These are phyloP conservation scores for Ustilago loliicola DNA, from an alignment of 1,284 basidiomycete species.

Conservation along the genomic window DNA sequence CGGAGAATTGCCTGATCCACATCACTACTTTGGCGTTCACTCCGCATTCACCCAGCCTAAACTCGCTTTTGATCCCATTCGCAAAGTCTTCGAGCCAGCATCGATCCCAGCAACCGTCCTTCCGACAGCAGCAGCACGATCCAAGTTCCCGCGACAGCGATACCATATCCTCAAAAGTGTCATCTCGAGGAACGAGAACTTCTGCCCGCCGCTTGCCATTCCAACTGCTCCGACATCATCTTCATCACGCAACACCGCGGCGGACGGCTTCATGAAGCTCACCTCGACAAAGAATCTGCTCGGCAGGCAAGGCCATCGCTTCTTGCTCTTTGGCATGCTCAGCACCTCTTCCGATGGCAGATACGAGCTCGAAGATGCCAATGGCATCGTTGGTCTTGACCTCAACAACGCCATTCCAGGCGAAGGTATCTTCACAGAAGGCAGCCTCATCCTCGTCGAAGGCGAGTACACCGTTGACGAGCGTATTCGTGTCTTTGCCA, in stretches of 20 bases:
- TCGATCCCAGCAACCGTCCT: conserved; percentile 42
- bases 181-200: conserved; percentile 68
- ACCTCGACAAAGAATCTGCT: conserved; percentile 96
- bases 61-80: conserved; percentile 87
- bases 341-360: conserved; percentile 88
- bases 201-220: conserved; percentile 64
- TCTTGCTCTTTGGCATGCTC: conserved; percentile 94
- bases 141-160: conserved; percentile 54
- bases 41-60: conserved; percentile 94
- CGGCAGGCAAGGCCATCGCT: conserved; percentile 88
- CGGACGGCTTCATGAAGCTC: conserved; percentile 73
- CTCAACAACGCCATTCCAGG: conserved; percentile 86
- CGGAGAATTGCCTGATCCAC: conserved; percentile 81
- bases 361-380: conserved; percentile 91
- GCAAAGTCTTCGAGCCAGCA: conserved; percentile 80
- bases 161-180: conserved; percentile 61
- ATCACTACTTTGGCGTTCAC: conserved; percentile 85
- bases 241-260: conserved; percentile 18
- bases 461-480: conserved; percentile 96
- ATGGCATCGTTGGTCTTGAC: conserved; percentile 90
- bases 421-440: conserved; percentile 96
- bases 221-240: conserved; percentile 18
- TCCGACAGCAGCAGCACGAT: conserved; percentile 48
- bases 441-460: conserved; percentile 92
- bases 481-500: conserved; percentile 87